Evolutionary conservation across 345 rosid species (phyloP).

Genomic region (Salix udensis): DNA sequence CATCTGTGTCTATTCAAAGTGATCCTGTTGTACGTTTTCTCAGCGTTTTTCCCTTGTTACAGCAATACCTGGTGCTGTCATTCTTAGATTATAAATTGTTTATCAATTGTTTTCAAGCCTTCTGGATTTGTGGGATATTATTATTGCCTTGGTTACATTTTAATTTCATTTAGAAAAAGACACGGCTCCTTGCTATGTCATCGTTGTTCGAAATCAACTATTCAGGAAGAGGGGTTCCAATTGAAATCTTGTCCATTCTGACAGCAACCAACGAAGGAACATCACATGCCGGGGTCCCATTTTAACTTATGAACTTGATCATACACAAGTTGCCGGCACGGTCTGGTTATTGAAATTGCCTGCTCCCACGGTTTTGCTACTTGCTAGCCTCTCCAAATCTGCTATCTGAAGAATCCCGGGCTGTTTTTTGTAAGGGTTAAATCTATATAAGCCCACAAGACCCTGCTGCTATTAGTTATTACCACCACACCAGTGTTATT

Average conservation of each 20-base stretch:
- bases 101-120: neutral
- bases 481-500: no score
- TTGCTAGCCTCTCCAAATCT: no score
- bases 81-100: conserved; percentile 12
- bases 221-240: neutral
- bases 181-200: conserved; percentile 9
- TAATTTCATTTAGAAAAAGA: neutral
- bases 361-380: neutral
- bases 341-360: neutral
- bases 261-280: neutral
- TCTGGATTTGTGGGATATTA: conserved; percentile 1
- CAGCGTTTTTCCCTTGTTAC: neutral
- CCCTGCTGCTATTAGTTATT: no score
- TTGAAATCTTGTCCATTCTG: neutral
- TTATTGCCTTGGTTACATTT: neutral
- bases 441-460: no score
- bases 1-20: neutral
- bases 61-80: conserved; percentile 8
- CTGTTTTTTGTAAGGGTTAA: no score
- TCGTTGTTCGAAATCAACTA: conserved; percentile 9
- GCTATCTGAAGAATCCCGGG: no score
- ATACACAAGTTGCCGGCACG: neutral
- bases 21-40: neutral
- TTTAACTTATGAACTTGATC: neutral
- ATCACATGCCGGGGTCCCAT: neutral